phyloP scores from a whole-genome alignment of 345 rosid species.

The Psidium guajava region DNA sequence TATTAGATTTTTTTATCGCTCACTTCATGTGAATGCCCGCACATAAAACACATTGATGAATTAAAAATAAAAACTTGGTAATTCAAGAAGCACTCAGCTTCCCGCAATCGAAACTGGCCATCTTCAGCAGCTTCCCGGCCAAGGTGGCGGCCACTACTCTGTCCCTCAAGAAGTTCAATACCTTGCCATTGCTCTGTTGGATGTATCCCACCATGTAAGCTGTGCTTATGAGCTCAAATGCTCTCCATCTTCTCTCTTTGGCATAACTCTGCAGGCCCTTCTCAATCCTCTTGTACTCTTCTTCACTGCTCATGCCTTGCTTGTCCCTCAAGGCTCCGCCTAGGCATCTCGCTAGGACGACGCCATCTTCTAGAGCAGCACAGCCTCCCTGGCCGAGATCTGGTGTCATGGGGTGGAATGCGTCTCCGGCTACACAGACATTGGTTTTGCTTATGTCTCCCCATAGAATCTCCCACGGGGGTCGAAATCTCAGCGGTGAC shows the following conservation, averaged over 20 bases:
- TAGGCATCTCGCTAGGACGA: slow-evolving; percentile 13
- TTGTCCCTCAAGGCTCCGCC: background rate
- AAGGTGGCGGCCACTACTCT: background rate
- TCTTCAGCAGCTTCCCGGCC: background rate
- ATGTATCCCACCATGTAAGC: slow-evolving; percentile 37
- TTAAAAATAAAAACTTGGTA: background rate
- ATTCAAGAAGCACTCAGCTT: background rate
- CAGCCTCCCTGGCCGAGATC: slow-evolving; percentile 33
- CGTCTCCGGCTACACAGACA: slow-evolving; percentile 53
- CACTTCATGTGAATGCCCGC: too few species aligned
- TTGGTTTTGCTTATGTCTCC: slow-evolving; percentile 35
- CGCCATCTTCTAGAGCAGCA: slow-evolving; percentile 16
- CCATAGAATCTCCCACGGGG: slow-evolving; percentile 56
- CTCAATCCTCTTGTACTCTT: background rate
- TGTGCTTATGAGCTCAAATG: slow-evolving; percentile 36
- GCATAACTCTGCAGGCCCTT: background rate
- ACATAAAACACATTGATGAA: too few species aligned
- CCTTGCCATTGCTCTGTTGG: slow-evolving; percentile 29
- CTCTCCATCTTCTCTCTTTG: slow-evolving; percentile 48
- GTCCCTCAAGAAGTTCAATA: slow-evolving; percentile 4
- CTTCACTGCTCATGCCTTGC: background rate
- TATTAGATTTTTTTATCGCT: too few species aligned
- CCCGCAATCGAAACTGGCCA: background rate
- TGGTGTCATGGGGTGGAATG: slow-evolving; percentile 61
- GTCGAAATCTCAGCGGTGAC: slow-evolving; percentile 28